phyloP scores from a whole-genome alignment of 805 yeast species.

The Maudiozyma pseudohumilis region DNA sequence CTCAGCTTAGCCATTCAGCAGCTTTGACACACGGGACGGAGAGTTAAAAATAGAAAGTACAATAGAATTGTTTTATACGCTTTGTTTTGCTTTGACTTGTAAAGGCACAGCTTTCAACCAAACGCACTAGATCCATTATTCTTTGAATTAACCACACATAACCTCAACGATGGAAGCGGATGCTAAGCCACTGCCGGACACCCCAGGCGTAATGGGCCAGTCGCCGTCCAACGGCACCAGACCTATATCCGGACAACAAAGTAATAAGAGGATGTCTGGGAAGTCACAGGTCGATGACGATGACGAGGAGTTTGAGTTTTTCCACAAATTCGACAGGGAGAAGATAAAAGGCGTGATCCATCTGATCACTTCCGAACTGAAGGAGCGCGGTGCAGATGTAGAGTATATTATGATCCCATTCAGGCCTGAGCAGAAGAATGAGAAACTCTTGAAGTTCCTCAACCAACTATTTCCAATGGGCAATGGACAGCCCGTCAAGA shows the following conservation, averaged over 20 bases:
- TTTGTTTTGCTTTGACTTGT: no score
- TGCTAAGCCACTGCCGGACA: constrained; percentile 8
- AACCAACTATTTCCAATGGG: constrained; percentile 52
- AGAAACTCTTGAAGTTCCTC: constrained; percentile 47
- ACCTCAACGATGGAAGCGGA: constrained; percentile 1
- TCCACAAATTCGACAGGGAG: constrained; percentile 48
- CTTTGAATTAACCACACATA: neutral
- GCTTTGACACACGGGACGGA: no score
- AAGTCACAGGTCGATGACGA: constrained; percentile 16
- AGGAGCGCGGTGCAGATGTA: constrained; percentile 56
- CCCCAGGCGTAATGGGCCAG: constrained; percentile 5
- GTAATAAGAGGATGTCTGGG: neutral
- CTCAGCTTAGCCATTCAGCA: no score
- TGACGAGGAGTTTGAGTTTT: constrained; percentile 28
- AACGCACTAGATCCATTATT: no score
- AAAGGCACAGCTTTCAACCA: no score
- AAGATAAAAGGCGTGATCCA: constrained; percentile 61
- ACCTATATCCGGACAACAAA: neutral
- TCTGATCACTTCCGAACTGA: constrained; percentile 60
- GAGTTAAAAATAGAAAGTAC: no score
- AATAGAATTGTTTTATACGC: no score
- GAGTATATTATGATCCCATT: constrained; percentile 72
- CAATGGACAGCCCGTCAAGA: constrained; percentile 35
- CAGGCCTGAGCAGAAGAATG: constrained; percentile 58
- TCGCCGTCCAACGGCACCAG: neutral